Percentiles rank a stretch among this genome's conserved stretches.
These are phyloP conservation scores for Letharia lupina DNA, from an alignment of 495 filamentous ascomycete species.

Conservation along the genomic window DNA sequence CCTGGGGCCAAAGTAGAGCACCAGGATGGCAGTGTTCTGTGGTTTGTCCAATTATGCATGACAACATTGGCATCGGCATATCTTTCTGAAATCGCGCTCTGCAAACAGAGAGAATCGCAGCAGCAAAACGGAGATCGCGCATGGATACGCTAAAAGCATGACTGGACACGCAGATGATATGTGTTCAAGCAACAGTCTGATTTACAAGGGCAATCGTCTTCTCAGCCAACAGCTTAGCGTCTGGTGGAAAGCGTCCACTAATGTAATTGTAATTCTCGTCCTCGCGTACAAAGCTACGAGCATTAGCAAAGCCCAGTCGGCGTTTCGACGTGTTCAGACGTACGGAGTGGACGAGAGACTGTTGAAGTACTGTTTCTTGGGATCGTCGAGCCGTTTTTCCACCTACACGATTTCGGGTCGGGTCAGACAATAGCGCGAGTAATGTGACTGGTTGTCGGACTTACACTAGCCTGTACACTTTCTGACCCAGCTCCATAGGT, in stretches of 20 bases:
- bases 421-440: neutral
- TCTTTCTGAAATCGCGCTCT: too few relatives aligned
- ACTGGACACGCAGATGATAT: neutral
- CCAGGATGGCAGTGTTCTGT: too few relatives aligned
- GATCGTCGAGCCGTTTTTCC: conserved; percentile 37
- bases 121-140: neutral
- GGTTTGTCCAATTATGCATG: too few relatives aligned
- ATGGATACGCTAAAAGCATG: neutral
- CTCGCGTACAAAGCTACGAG: conserved; percentile 40
- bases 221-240: conserved; percentile 41
- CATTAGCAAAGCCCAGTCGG: neutral
- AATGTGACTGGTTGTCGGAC: neutral
- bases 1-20: too few relatives aligned
- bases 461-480: conserved; percentile 41
- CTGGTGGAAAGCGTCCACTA: conserved; percentile 42
- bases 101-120: neutral
- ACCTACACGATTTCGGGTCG: conserved; percentile 29
- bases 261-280: conserved; percentile 48
- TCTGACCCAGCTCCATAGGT: conserved; percentile 46
- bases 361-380: conserved; percentile 39
- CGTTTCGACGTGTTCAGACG: conserved; percentile 23
- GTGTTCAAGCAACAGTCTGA: neutral
- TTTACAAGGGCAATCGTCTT: conserved; percentile 39
- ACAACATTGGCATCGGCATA: too few relatives aligned
- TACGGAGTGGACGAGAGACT: conserved; percentile 41